phyloP scores from a whole-genome alignment of 2,329 filamentous ascomycete genomes.

The Xylaria sp. region DNA sequence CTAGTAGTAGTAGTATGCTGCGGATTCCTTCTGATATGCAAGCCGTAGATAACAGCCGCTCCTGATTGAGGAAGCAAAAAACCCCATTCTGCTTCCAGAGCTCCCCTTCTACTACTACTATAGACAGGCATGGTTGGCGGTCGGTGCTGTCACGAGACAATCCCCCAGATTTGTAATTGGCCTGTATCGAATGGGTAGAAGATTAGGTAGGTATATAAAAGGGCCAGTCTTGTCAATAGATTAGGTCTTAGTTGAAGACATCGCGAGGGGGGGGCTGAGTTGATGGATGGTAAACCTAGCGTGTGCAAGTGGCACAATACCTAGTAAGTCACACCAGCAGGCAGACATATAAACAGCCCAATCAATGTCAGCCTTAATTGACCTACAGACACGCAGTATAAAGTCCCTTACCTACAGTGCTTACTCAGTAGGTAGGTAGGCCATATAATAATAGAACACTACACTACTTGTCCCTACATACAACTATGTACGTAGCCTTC shows the following conservation, averaged over 20 bases:
- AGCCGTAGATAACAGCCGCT: slow-evolving; percentile 1
- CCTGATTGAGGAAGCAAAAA: slow-evolving; percentile 6
- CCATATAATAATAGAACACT: too few species aligned
- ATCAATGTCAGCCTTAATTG: too few species aligned
- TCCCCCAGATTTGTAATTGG: neutral
- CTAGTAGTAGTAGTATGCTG: too few species aligned
- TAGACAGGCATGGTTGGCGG: slow-evolving; percentile 13
- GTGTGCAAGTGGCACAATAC: neutral
- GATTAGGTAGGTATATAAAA: too few species aligned
- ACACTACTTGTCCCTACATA: too few species aligned
- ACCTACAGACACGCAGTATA: too few species aligned
- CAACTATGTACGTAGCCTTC: too few species aligned
- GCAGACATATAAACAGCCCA: too few species aligned
- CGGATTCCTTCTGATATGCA: slow-evolving; percentile 13
- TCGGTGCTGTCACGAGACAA: slow-evolving; percentile 13
- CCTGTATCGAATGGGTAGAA: neutral
- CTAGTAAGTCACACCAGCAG: too few species aligned
- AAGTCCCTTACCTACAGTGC: neutral
- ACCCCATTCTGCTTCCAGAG: neutral
- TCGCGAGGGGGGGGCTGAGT: slow-evolving; percentile 10
- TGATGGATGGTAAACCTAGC: neutral
- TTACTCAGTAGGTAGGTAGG: neutral
- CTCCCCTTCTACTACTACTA: neutral
- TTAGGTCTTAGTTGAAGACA: neutral
- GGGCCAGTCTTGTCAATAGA: too few species aligned